A percentile compares a stretch with the other conserved stretches of the same genome.
Conservation (phyloP, 805 yeast species). For the Cyberlindnera lachancei region DNA sequence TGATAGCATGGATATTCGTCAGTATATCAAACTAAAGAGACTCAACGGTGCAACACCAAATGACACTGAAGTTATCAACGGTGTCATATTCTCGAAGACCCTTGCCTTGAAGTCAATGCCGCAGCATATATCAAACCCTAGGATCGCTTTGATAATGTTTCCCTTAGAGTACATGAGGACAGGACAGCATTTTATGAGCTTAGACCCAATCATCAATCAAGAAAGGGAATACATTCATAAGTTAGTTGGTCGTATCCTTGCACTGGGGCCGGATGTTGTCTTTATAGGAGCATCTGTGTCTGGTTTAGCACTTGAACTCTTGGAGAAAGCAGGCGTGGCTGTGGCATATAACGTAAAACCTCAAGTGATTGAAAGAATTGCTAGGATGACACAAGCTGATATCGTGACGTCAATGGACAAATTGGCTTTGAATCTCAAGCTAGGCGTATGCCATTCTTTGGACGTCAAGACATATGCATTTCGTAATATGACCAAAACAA, state of each 20-base stretch:
- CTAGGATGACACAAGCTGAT: slow-evolving; percentile 77
- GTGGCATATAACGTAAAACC: slow-evolving; percentile 79
- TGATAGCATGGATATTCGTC: slow-evolving; percentile 78
- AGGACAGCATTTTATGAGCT: slow-evolving; percentile 72
- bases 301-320: slow-evolving; percentile 67
- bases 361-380: slow-evolving; percentile 69
- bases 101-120: slow-evolving; percentile 80
- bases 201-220: slow-evolving; percentile 79
- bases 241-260: slow-evolving; percentile 67
- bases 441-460: slow-evolving; percentile 71
- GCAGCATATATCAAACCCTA: slow-evolving; percentile 51
- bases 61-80: slow-evolving; percentile 61
- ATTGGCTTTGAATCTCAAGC: slow-evolving; percentile 57
- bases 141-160: slow-evolving; percentile 75
- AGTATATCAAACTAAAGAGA: slow-evolving; percentile 79
- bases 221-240: slow-evolving; percentile 80
- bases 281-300: slow-evolving; percentile 74
- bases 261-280: slow-evolving; percentile 71
- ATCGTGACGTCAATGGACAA: slow-evolving; percentile 82
- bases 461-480: slow-evolving; percentile 61
- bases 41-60: slow-evolving; percentile 66
- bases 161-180: slow-evolving; percentile 79
- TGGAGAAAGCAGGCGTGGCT: slow-evolving; percentile 69
- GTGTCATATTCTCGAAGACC: slow-evolving; percentile 77
- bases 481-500: slow-evolving; percentile 54